Base-by-base conservation (phyloP, 306 rosid species). In the Glycine latifolia region DNA sequence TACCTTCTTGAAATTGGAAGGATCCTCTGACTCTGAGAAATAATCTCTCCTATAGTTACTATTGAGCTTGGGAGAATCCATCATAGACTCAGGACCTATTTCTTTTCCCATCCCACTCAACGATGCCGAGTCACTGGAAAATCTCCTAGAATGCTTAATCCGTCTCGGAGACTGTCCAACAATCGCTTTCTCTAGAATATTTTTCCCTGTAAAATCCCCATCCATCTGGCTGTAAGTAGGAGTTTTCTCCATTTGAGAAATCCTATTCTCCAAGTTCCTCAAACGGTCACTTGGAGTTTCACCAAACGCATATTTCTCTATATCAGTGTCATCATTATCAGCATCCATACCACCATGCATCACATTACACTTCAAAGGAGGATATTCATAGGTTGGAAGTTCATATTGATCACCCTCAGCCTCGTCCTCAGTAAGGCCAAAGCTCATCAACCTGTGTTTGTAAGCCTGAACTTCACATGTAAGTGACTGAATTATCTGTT, bases 361-460 rank as follows among this genome's bases (percentile, higher is more conserved):
- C 67, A 86, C 77, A 71, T 87, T 89, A 83, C 99, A 96, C 85
- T 85, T 92, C 86, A 96, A 77, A 80, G 98, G 92, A 70, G 99
- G 99, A 83, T 96, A 96, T 20, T 94, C 94, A 52, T 70, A 90
- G 37, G 82, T 17, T 15, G 94, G 88, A 73, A 90, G 85, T 54
- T 94, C 98, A 75, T 76, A 81, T 68, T 86, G 85, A 66, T 89
- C 83, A 31, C 81, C 89, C 6, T 94, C 98, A 0, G 82, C 94
- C 90, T 94, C 99, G 0, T 67, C 88, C 83, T 96, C 98, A 0
- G 89, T 80, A 62, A 87, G 87, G 66, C 99, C 99, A 70, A 71
- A 94, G 84, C 99, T 96, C 94, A 96, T 78, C 98, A 96, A 84
- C 82, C 99, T 87, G 83, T 96, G 90, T 79, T 89, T 96, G 86